Evolutionary conservation across 23 red algal species (phyloP).

Genomic region (Cyanidium caldarium): DNA sequence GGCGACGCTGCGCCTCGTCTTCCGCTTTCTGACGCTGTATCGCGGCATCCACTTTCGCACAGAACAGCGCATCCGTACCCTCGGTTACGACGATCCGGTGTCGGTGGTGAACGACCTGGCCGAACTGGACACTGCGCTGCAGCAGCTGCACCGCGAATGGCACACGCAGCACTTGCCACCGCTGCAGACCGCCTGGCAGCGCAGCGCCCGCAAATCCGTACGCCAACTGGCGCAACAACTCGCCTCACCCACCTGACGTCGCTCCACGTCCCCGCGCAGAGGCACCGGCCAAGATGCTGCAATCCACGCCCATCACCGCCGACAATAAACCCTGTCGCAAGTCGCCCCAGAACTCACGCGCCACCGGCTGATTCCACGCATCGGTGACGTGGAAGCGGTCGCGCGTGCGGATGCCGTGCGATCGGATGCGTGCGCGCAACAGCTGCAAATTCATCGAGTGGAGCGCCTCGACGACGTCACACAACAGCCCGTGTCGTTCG

Average conservation of each 20-base stretch:
- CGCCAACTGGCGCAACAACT: not conserved
- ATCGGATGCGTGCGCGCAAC: not conserved
- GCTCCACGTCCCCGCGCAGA: not conserved
- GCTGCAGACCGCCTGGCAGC: not conserved
- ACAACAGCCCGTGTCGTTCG: not conserved
- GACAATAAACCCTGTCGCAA: not conserved
- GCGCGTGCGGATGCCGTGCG: not conserved
- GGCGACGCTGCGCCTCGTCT: not conserved
- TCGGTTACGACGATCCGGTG: not conserved
- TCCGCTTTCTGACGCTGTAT: not conserved
- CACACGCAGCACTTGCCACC: not conserved
- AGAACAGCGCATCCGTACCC: not conserved
- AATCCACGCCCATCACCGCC: not conserved
- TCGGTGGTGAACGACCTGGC: not conserved
- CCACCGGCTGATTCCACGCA: not conserved
- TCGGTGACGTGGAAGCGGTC: not conserved
- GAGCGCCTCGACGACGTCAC: not conserved
- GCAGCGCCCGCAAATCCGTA: not conserved
- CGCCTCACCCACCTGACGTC: not conserved
- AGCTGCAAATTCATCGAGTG: not conserved
- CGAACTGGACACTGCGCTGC: not conserved
- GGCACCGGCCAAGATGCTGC: not conserved
- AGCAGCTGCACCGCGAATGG: not conserved
- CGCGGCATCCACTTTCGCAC: not conserved
- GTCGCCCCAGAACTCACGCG: not conserved